Evolutionary conservation across 1,284 basidiomycete species (phyloP), one percentile per base, ranked within the genome.

Genomic region (Blastosporella zonata): DNA sequence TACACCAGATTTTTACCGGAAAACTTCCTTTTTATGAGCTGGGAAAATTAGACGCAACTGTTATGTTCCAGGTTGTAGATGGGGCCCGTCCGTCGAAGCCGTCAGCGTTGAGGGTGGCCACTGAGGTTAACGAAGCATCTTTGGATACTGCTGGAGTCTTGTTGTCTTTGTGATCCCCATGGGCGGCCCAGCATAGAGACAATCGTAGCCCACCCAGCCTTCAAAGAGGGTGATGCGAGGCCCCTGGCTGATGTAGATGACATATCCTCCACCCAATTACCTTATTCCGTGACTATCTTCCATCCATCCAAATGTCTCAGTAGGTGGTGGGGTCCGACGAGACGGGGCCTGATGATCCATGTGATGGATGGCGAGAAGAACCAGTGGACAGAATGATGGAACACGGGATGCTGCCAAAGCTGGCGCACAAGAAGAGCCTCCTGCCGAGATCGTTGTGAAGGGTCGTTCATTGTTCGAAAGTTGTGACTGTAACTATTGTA

Each of bases 1-100:
- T 27, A 15, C 21, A 6, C 17, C 36, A 55, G 53, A 52, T 55
- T 27, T 52, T 44, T 23, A 52, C 53, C 2, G 53, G 40, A 5
- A 47, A 44, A 6, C 25, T 49, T n/a, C 49, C 49, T 4, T 49
- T 46, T 15, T 42, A 46, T 15, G 49, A 50, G 20, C 22, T 45
- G 2, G 20, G 21, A 20, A 22, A 22, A 20, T 43, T 42, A 9
- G 46, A 50, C 10, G 12, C 46, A 2, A 31, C 49, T 12, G 15
- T 54, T 15, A 41, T 54, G 28, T 18, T 42, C 22, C 36, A 37
- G 21, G 46, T 54, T 3, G 38, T 27, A 25, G 31, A 22, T 9
- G 54, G 54, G n/a, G 29, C 12, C 2, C 38, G 23, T 23, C 54
- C 54, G 17, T 48, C 54, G 18, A 39, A 29, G 10, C 52, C 52